phyloP scores from a whole-genome alignment of 2,329 filamentous ascomycete species.

The Juglanconis oblonga region DNA sequence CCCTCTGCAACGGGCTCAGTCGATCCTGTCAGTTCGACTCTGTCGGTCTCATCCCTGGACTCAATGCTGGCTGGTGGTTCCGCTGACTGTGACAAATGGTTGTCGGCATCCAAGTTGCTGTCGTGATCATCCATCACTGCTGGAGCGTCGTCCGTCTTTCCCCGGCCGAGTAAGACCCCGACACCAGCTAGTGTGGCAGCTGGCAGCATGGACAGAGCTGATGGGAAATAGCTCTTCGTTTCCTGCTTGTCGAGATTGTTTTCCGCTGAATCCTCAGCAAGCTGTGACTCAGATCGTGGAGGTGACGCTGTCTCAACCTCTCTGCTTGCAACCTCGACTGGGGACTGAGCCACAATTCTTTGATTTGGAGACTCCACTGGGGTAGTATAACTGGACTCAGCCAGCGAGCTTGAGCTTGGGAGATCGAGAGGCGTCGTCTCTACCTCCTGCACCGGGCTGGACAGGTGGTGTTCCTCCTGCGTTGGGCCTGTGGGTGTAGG shows the following conservation, averaged over 20 bases:
- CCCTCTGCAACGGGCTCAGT: background rate
- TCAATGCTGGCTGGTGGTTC: background rate
- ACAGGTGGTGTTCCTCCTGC: background rate
- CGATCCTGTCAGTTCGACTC: background rate
- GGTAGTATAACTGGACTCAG: conserved; percentile 15
- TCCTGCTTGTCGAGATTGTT: background rate
- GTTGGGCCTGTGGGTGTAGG: conserved; percentile 54
- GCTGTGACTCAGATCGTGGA: background rate
- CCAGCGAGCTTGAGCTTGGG: conserved; percentile 4
- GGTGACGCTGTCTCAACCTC: background rate
- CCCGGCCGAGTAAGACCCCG: conserved; percentile 22
- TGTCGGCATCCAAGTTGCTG: background rate
- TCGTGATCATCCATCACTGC: background rate
- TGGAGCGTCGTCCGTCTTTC: conserved; percentile 9
- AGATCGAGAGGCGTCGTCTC: background rate
- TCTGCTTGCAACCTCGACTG: background rate
- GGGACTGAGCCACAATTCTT: background rate
- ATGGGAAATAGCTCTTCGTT: conserved; percentile 18
- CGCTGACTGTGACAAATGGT: background rate
- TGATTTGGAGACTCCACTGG: conserved; percentile 10
- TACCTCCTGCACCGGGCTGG: background rate
- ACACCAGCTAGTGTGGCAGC: conserved; percentile 19
- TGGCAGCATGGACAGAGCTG: conserved; percentile 22
- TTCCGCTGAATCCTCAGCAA: background rate
- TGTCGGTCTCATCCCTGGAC: background rate